Percentiles rank a stretch among this genome's conserved stretches.
phyloP scores from a whole-genome alignment of 805 yeast species.

The Debaryomyces castellii region DNA sequence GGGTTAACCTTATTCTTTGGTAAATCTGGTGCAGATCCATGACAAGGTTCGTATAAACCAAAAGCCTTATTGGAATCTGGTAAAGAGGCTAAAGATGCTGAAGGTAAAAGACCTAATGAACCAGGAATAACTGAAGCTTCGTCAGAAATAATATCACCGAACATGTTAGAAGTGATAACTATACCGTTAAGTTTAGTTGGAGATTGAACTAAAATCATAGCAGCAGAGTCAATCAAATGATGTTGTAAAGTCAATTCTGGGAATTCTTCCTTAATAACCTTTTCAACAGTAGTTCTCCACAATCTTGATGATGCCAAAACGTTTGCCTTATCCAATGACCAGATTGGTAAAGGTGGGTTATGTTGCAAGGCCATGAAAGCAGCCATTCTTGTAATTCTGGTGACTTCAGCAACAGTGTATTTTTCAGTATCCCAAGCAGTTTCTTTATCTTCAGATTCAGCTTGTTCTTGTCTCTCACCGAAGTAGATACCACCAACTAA shows the following conservation, averaged over 20 bases:
- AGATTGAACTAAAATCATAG: conserved; percentile 91
- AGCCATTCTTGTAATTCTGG: conserved; percentile 97
- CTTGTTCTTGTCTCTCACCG: conserved; percentile 93
- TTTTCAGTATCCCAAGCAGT: conserved; percentile 93
- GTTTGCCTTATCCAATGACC: conserved; percentile 97
- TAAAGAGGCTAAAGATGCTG: conserved; percentile 94
- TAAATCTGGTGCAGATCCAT: conserved; percentile 97
- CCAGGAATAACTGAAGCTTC: conserved; percentile 99
- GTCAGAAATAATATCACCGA: conserved; percentile 96
- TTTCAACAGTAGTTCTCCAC: conserved; percentile 93
- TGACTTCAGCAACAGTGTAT: conserved; percentile 87
- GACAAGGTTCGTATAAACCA: conserved; percentile 97
- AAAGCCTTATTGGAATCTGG: conserved; percentile 94
- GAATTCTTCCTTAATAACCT: conserved; percentile 82
- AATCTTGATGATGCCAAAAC: conserved; percentile 94
- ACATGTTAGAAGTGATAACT: conserved; percentile 91
- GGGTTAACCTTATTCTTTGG: conserved; percentile 89
- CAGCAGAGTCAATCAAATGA: conserved; percentile 97
- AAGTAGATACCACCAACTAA: conserved; percentile 97
- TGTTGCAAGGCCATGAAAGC: conserved; percentile 93
- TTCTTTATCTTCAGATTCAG: conserved; percentile 59
- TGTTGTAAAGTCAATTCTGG: conserved; percentile 86
- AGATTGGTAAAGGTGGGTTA: conserved; percentile 89
- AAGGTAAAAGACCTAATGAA: conserved; percentile 91
- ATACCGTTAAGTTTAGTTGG: conserved; percentile 93